These are phyloP conservation scores for Lathyrus oleraceus DNA, from an alignment of 306 rosid species.

Conservation along the genomic window DNA sequence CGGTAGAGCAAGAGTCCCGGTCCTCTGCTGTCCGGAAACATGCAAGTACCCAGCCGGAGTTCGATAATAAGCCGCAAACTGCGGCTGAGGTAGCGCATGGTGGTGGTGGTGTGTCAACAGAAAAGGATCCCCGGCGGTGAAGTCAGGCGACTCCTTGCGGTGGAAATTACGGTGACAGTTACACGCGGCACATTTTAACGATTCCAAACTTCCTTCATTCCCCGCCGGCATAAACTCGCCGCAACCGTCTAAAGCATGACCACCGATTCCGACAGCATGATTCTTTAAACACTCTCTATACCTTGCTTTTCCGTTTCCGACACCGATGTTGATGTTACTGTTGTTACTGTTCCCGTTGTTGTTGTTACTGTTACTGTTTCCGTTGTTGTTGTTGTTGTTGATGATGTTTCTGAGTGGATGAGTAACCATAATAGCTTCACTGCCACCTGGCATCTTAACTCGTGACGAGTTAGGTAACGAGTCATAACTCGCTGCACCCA, in stretches of 20 bases:
- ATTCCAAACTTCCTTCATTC: conserved; percentile 69
- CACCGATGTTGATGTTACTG: background rate
- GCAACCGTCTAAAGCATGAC: conserved; percentile 94
- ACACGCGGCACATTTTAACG: conserved; percentile 93
- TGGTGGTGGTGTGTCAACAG: conserved; percentile 44
- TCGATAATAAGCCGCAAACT: conserved; percentile 70
- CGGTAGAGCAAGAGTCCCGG: conserved; percentile 74
- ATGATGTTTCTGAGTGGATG: conserved; percentile 38
- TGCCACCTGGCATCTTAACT: conserved; percentile 42
- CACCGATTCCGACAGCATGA: conserved; percentile 85
- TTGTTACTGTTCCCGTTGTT: conserved; percentile 25
- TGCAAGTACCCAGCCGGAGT: conserved; percentile 78
- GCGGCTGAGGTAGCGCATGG: conserved; percentile 37
- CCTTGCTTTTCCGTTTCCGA: conserved; percentile 33
- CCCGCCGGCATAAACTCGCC: conserved; percentile 85
- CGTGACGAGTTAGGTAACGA: conserved; percentile 50
- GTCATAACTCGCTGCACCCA: conserved; percentile 61
- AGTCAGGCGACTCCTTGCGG: conserved; percentile 59
- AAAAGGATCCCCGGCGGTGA: conserved; percentile 37
- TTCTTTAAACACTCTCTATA: conserved; percentile 90
- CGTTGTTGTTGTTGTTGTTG: conserved; percentile 3
- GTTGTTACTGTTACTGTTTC: background rate
- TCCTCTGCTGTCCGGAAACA: conserved; percentile 55
- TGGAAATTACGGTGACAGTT: conserved; percentile 98
- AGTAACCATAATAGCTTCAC: conserved; percentile 28